Base-by-base conservation (phyloP, 225 moss, liverwort and hornwort genomes). In the Ulota crispa region DNA sequence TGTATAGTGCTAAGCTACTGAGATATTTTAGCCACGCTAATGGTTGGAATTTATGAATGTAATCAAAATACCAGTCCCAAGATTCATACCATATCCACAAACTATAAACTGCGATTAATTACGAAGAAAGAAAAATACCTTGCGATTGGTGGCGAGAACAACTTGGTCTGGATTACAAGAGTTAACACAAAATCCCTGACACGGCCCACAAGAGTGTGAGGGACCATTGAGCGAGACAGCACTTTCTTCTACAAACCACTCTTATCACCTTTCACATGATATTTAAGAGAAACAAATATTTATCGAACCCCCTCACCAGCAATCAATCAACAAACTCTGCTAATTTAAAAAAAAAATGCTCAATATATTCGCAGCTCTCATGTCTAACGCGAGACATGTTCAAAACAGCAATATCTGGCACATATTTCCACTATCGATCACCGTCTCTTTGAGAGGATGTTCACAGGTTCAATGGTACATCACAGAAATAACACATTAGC, bases 121-220 rank as follows among this genome's bases (percentile, higher is more conserved):
- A 61, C 42, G 50, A 65, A 74, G 32, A 53, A 84, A 73, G 28
- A 54, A 72, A 69, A 74, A 52, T 83, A 92, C 92, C 92, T 92
- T 92, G 85, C 90, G 92, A 76, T 90, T 90, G 72, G 88, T 92
- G 81, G 92, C 90, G 70, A 92, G 89, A 81, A 88, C 92, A 68
- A 88, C 83, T 81, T 92, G 92, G 72, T 90, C 86, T 54, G 90
- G 87, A 76, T 92, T 74, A 67, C 90, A 87, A 74, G 92, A 88
- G 73, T 92, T 92, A 32, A 88, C 65, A 83, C 92, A 92, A 80
- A 92, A 86, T 74, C 88, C 90, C 92, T 92, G 86, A 71, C 45
- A 88, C 78, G 87, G 45, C 68, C 85, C 81, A 88, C 80, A 81
- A 72, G 50, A 73, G 77, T 34, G 61, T 71, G 42, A 86, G 73